Percentiles rank a stretch among this genome's conserved stretches.
Evolutionary conservation across 495 filamentous ascomycete genomes (phyloP).

Genomic region (Neurospora sp.): DNA sequence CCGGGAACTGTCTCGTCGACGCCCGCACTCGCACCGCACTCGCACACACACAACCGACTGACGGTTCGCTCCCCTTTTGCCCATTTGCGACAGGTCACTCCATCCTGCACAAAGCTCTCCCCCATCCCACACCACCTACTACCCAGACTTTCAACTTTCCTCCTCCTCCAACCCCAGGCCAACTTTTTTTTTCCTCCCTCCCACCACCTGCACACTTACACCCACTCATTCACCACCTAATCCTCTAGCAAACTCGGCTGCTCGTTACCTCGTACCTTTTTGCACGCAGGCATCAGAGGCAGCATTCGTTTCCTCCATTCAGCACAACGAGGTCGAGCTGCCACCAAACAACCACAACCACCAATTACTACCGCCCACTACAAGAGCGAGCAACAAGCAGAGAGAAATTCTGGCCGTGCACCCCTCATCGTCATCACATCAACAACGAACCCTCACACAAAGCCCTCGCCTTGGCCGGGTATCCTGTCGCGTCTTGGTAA

Average conservation of each 20-base stretch:
- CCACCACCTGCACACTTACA: neutral
- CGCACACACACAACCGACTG: neutral
- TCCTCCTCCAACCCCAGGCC: constrained; percentile 24
- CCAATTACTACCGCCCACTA: neutral
- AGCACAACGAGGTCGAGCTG: neutral
- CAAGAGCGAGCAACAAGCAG: neutral
- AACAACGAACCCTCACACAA: neutral
- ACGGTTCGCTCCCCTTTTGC: constrained; percentile 4
- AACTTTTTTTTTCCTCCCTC: constrained; percentile 13
- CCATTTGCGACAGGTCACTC: constrained; percentile 9
- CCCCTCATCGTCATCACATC: neutral
- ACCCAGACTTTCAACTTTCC: neutral
- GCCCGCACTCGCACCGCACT: neutral
- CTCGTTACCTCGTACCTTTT: neutral
- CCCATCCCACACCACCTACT: constrained; percentile 17
- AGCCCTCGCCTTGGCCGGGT: neutral
- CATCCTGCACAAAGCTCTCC: constrained; percentile 12
- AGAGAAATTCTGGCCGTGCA: neutral
- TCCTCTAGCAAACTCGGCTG: neutral
- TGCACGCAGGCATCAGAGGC: neutral
- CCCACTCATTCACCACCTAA: neutral
- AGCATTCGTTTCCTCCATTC: neutral
- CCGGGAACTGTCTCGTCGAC: neutral
- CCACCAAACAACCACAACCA: neutral
- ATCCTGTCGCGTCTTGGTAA: neutral